Percentiles rank a stretch among this genome's conserved stretches.
These are phyloP conservation scores for Xylariaceae sp. DNA, from an alignment of 2,329 filamentous ascomycete species.

Conservation along the genomic window DNA sequence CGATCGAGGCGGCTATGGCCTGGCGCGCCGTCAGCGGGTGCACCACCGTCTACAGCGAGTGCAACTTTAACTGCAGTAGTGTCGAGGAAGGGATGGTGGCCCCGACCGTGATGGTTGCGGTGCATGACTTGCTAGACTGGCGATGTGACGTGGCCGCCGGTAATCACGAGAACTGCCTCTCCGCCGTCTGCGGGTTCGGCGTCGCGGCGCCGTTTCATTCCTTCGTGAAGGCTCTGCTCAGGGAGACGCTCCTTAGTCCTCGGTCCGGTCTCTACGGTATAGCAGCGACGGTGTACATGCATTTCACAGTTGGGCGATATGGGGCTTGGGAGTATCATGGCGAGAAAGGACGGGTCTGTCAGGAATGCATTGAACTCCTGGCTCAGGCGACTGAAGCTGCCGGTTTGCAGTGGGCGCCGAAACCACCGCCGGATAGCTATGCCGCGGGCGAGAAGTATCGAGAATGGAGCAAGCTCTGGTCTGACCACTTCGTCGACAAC, in stretches of 20 bases:
- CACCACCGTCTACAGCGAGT: conserved; percentile 15
- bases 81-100: conserved; percentile 11
- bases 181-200: conserved; percentile 12
- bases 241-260: conserved; percentile 6
- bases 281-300: conserved; percentile 9
- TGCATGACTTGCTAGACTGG: conserved; percentile 16
- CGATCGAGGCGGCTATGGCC: conserved; percentile 14
- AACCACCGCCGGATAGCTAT: conserved; percentile 10
- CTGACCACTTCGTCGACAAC: conserved; percentile 13
- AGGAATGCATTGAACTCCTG: conserved; percentile 9
- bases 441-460: conserved; percentile 7
- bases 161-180: conserved; percentile 14
- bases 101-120: conserved; percentile 13
- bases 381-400: conserved; percentile 7
- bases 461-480: conserved; percentile 12
- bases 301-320: conserved; percentile 13
- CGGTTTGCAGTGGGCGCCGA: conserved; percentile 11
- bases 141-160: conserved; percentile 15
- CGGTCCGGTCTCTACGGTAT: conserved; percentile 12
- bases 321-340: conserved; percentile 16
- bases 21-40: conserved; percentile 15
- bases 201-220: conserved; percentile 11
- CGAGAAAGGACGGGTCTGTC: conserved; percentile 6
- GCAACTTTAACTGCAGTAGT: conserved; percentile 11
- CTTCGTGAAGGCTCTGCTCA: conserved; percentile 13